Evolutionary conservation across 768 basidiomycete species (phyloP), one percentile per base, ranked within the genome.

Genomic region (Megacollybia marginata): DNA sequence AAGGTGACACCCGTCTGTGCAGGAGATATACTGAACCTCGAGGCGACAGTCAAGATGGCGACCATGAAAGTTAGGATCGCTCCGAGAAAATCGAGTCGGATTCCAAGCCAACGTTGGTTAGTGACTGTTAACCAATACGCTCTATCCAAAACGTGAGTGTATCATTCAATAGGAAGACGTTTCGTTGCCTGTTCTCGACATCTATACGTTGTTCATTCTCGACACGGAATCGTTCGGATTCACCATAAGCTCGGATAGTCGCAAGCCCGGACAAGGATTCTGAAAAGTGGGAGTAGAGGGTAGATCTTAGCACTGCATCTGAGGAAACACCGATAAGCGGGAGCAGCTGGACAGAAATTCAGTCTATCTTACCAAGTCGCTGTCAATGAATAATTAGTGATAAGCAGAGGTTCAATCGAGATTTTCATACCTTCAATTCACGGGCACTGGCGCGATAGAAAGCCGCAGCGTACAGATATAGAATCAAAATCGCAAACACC

Each of bases 41-140:
- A n/a, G n/a, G n/a, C n/a, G n/a, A n/a, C n/a, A n/a, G n/a, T n/a
- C n/a, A n/a, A n/a, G n/a, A n/a, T n/a, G n/a, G n/a, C n/a, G n/a
- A n/a, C n/a, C n/a, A n/a, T n/a, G 55, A 94, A 85, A 0, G 84
- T 87, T 45, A 92, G 65, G 11, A 81, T 23, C 16, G 71, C 57
- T 16, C 93, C 92, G 20, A 96, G 74, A 55, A 87, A 80, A 64
- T 95, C 94, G n/a, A 96, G 74, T 5, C 93, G 82, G 43, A 95
- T 79, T 47, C 87, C 90, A 28, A 97, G 82, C 92, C 88, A 92
- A 47, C 87, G 74, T 79, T 94, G 92, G 62, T 94, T 92, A 16
- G 83, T 75, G 36, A 91, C 77, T 0, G 88, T 89, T 55, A 94
- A 66, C 82, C 85, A 92, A 63, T 93, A 94, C 2, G 92, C 92